Base-by-base conservation (phyloP, 2,329 filamentous ascomycete genomes). In the Aureobasidium zeae region DNA sequence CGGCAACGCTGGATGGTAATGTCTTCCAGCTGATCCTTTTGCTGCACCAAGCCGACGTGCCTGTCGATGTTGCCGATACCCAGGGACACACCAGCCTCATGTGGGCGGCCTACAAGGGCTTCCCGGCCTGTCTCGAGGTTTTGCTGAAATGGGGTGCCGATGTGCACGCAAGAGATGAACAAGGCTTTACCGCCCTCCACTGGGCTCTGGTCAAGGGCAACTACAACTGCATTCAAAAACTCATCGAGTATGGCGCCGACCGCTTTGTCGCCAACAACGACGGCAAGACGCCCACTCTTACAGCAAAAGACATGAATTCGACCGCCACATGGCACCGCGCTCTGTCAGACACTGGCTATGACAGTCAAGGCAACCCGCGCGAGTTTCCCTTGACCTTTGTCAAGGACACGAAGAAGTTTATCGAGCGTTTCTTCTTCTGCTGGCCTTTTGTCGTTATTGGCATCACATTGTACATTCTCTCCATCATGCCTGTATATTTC, bases 31-130 rank as follows among this genome's bases (percentile, higher is more conserved):
- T 98, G 20, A 79, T 88, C 37, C 75, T 98, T 1, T 76, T 98
- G 6, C 74, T 98, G 17, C 91, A 98, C 66, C 88, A 95, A 59
- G 56, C 58, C 12, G 87, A 91, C 58, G 91, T 98, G 48, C 86
- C 87, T 12, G 86, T 98, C 49, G 91, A 98, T 60, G 83, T 91
- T 5, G 73, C 82, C 42, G 91, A 98, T 64, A 77, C 78, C 38
- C 89, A 87, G 59, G 86, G 88, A 5, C 93, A 98, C 63, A 96
- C 91, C 1, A 83, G 82, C 48, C 72, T 98, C 49, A 98, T 98
- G 91, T 98, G 91, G 91, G 86, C 91, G 13, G 89, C 89, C 12
- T 98, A 98, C 69, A 98, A 98, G 65, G 91, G 93, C 25, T 95
- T 82, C 60, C 86, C 89, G 0, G 80, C 83, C 34, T 94, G 86